Conservation (phyloP, 2,329 filamentous ascomycete species). For the Emergomyces pasteurianus region DNA sequence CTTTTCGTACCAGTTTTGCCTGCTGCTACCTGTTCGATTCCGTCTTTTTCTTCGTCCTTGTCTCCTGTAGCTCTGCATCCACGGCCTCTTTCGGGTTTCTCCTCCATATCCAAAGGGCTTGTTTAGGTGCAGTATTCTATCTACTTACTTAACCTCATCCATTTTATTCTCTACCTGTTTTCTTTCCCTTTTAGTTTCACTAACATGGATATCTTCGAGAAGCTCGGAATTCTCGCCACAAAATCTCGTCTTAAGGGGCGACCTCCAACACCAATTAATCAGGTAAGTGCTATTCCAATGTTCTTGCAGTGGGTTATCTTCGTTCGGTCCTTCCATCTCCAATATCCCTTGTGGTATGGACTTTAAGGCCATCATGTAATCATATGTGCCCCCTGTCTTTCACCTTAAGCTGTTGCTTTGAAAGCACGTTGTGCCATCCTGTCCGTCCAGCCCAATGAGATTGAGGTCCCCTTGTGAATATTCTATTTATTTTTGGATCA, state of each 20-base stretch:
- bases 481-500: neutral
- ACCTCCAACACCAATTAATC: neutral
- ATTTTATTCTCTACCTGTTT: neutral
- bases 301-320: neutral
- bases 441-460: neutral
- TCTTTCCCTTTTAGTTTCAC: neutral
- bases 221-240: slow-evolving; percentile 6
- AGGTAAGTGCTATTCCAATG: neutral
- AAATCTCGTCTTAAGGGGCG: neutral
- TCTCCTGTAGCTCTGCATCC: slow-evolving; percentile 4
- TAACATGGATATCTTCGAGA: slow-evolving; percentile 9
- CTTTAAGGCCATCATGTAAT: neutral
- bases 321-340: neutral
- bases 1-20: slow-evolving; percentile 18
- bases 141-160: neutral
- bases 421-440: neutral
- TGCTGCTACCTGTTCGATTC: slow-evolving; percentile 16
- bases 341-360: neutral
- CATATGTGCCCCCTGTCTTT: neutral
- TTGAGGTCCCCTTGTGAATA: neutral
- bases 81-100: slow-evolving; percentile 2
- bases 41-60: slow-evolving; percentile 11
- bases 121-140: slow-evolving; percentile 1
- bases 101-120: slow-evolving; percentile 3
- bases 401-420: neutral